Conservation (phyloP, 805 yeast species). For the Ogataea pini region DNA sequence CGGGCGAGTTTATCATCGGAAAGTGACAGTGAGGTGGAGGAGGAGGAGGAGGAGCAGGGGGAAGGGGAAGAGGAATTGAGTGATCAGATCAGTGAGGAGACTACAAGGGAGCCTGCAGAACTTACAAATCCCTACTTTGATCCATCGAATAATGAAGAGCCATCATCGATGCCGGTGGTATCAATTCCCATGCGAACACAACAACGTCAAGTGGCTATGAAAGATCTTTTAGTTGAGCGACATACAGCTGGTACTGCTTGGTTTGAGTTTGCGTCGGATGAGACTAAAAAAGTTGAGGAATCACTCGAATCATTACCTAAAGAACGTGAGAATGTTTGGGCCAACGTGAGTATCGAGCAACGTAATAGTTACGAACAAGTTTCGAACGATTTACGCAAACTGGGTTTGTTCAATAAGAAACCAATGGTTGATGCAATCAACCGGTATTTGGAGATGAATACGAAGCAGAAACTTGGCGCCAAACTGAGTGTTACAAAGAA, state of each 20-base stretch:
- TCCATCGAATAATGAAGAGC: conserved; percentile 8
- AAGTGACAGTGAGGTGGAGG: conserved; percentile 7
- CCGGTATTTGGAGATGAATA: conserved; percentile 12
- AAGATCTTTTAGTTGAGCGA: conserved; percentile 19
- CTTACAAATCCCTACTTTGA: conserved; percentile 15
- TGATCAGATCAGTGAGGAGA: not conserved
- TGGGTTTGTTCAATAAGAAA: conserved; percentile 28
- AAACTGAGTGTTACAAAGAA: conserved; percentile 7
- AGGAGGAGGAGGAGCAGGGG: conserved; percentile 6
- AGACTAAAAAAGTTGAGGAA: not conserved
- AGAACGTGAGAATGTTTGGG: conserved; percentile 22
- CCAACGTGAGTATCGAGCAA: conserved; percentile 28
- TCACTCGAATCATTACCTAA: conserved; percentile 10
- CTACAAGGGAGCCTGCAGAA: conserved; percentile 6
- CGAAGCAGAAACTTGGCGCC: not conserved
- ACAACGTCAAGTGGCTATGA: conserved; percentile 31
- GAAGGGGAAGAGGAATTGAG: conserved; percentile 3
- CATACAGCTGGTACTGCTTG: conserved; percentile 25
- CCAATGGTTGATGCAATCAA: conserved; percentile 28
- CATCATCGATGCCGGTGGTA: not conserved
- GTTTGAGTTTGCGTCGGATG: conserved; percentile 21
- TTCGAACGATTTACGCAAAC: conserved; percentile 31
- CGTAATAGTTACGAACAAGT: conserved; percentile 32
- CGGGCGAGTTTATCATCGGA: not conserved
- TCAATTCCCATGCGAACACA: conserved; percentile 31